Conservation (phyloP, 176 grass and related monocot species). For the Triticum timopheevii region DNA sequence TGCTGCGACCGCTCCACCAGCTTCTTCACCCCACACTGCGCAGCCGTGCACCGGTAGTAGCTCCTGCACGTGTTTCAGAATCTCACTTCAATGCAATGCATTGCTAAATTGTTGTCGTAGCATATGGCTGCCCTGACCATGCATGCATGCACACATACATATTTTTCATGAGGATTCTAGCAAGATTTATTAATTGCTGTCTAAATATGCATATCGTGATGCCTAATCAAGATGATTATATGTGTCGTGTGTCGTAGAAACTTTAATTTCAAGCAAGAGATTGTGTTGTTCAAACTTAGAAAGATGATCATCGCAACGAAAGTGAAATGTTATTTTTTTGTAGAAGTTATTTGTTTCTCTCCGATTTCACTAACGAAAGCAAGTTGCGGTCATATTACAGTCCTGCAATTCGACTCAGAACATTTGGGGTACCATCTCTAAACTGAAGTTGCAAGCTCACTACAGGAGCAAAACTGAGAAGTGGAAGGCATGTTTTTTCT, state of each 20-base stretch:
- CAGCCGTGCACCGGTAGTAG: slow-evolving; percentile 87
- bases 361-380: too few species aligned
- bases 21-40: slow-evolving; percentile 83
- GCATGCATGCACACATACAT: too few species aligned
- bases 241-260: not conserved
- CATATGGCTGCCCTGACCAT: not conserved
- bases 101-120: not conserved
- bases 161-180: too few species aligned
- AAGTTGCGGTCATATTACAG: too few species aligned
- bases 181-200: too few species aligned
- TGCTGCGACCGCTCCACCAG: slow-evolving; percentile 74
- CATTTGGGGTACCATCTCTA: too few species aligned
- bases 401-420: too few species aligned
- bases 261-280: not conserved
- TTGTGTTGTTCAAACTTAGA: not conserved
- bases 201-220: not conserved
- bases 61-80: slow-evolving; percentile 49
- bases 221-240: not conserved
- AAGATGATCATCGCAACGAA: not conserved
- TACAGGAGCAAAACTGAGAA: too few species aligned
- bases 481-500: too few species aligned
- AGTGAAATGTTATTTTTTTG: not conserved
- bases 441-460: too few species aligned
- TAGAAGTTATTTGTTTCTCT: too few species aligned
- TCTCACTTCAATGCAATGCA: not conserved